Evolutionary conservation across 2,329 filamentous ascomycete genomes (phyloP).

Genomic region (Dothidotthia symphoricarpi): DNA sequence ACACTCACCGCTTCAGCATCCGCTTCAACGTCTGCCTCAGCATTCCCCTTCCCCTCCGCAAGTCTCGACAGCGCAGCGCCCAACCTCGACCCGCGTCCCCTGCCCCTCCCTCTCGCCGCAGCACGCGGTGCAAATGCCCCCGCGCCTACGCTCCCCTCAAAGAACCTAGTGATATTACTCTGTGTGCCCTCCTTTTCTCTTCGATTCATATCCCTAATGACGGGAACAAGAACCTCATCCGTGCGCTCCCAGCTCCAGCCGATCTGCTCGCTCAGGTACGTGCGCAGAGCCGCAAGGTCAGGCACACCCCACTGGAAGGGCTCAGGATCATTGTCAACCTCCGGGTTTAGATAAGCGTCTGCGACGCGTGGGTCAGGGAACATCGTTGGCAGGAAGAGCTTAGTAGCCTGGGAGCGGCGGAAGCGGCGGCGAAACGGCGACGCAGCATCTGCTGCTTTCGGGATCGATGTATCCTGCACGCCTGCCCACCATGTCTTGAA

Average conservation of each 20-base stretch:
- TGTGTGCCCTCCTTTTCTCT: slow-evolving; percentile 88
- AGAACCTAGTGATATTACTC: slow-evolving; percentile 92
- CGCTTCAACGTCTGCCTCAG: slow-evolving; percentile 10
- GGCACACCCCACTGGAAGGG: slow-evolving; percentile 94
- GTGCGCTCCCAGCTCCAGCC: slow-evolving; percentile 91
- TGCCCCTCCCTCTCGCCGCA: slow-evolving; percentile 55
- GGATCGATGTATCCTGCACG: slow-evolving; percentile 67
- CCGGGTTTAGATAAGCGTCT: slow-evolving; percentile 79
- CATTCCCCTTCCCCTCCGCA: slow-evolving; percentile 24
- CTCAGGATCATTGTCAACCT: slow-evolving; percentile 77
- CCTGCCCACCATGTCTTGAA: slow-evolving; percentile 87
- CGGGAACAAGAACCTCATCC: slow-evolving; percentile 92
- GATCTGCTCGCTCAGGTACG: slow-evolving; percentile 86
- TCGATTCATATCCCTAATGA: slow-evolving; percentile 92
- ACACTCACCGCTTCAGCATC: slow-evolving; percentile 8
- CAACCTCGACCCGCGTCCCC: slow-evolving; percentile 33
- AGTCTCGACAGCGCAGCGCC: slow-evolving; percentile 35
- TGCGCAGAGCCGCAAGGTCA: slow-evolving; percentile 78
- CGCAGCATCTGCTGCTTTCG: slow-evolving; percentile 55
- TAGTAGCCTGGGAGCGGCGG: slow-evolving; percentile 71
- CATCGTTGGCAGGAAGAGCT: slow-evolving; percentile 76
- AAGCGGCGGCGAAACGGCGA: slow-evolving; percentile 82
- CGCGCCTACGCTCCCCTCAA: slow-evolving; percentile 70
- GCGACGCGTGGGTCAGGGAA: slow-evolving; percentile 80
- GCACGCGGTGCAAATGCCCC: slow-evolving; percentile 72